Percentiles rank a stretch among this genome's conserved stretches.
phyloP scores from a whole-genome alignment of 768 basidiomycete genomes.

The Kwoniella sp. region DNA sequence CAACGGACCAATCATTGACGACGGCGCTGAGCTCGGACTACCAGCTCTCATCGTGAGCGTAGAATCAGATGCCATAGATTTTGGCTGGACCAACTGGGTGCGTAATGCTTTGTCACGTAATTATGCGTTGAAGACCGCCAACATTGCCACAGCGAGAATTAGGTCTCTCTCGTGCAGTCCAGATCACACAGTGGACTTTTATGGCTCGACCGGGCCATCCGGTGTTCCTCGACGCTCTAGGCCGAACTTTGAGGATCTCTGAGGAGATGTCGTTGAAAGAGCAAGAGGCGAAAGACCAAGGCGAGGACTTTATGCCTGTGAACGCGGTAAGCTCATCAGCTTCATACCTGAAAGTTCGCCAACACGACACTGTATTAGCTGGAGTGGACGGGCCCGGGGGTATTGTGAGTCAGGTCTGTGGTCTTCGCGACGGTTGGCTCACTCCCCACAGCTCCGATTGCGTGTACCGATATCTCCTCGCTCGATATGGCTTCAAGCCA shows the following conservation, averaged over 20 bases:
- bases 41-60: slow-evolving; percentile 38
- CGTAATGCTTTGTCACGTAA: not conserved
- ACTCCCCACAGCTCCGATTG: slow-evolving; percentile 20
- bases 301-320: slow-evolving; percentile 30
- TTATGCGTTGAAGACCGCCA: not conserved
- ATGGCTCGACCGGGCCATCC: slow-evolving; percentile 37
- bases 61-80: slow-evolving; percentile 39
- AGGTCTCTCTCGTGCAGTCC: slow-evolving; percentile 31
- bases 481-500: slow-evolving; percentile 37
- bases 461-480: slow-evolving; percentile 38
- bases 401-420: slow-evolving; percentile 18
- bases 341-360: not conserved
- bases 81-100: slow-evolving; percentile 39
- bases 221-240: slow-evolving; percentile 35
- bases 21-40: slow-evolving; percentile 28
- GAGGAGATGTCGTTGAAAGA: slow-evolving; percentile 17
- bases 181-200: slow-evolving; percentile 41
- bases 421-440: not conserved
- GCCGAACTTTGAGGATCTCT: slow-evolving; percentile 25
- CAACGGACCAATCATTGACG: slow-evolving; percentile 25
- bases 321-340: slow-evolving; percentile 25
- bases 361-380: slow-evolving; percentile 5
- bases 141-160: slow-evolving; percentile 26
- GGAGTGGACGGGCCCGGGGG: slow-evolving; percentile 38
- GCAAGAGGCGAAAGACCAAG: slow-evolving; percentile 17